Base-by-base conservation (phyloP, 176 grass and related monocot species). In the Dactylis glomerata region DNA sequence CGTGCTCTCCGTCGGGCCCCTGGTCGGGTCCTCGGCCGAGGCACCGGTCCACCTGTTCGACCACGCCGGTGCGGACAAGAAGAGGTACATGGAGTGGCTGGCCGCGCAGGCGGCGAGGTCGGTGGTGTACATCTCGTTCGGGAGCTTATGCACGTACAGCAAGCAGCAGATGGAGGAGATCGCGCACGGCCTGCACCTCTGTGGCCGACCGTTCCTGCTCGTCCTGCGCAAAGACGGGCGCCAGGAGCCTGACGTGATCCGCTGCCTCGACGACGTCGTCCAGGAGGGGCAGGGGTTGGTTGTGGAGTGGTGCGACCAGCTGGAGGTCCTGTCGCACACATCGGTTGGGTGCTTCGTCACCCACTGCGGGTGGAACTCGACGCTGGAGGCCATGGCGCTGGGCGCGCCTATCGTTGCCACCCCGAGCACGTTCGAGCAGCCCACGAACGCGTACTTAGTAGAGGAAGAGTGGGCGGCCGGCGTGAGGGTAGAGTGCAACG, bases 51-150 rank as follows among this genome's bases (percentile, higher is more conserved):
- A 77, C 3, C 13, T 51, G n/a, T 76, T 34, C 37, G 41, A 47
- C 14, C 34, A 45, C 23, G 54, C n/a, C 28, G 28, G 6, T 14
- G 28, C 2, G 14, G 61, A 64, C 67, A 38, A 37, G 4, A 15
- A 70, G 57, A 70, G 61, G 9, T 96, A 96, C 80, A 75, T 89
- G 64, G 81, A 80, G 22, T 91, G 91, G 91, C 83, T 92, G 1
- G 63, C 63, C 5, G 67, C 37, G 22, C 67, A 11, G 67, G 37
- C 13, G 33, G 83, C 46, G 8, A 82, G 4, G 22, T 92, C 93
- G 0, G 90, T 95, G 80, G 79, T 91, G 22, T 92, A 92, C 17
- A 40, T 92, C 1, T 90, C 90, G 10, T 95, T 92, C 38, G 90
- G 93, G 11, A 95, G 83, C 66, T 19, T 95, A 31, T 24, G 49